Evolutionary conservation across 345 rosid species (phyloP), one percentile per base, ranked within the genome.

Genomic region (Salix dunnii): DNA sequence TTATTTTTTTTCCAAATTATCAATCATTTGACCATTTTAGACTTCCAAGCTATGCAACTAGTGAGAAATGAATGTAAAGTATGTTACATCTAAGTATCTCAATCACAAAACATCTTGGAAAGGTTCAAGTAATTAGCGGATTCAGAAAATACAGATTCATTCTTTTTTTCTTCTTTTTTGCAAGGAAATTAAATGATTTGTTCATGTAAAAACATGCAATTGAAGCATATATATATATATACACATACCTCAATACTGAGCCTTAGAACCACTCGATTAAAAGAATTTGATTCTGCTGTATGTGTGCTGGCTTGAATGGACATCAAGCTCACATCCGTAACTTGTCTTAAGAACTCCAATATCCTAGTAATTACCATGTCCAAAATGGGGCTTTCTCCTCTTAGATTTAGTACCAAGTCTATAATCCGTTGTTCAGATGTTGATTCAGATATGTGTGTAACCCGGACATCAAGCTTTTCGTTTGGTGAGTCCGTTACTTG

Each of bases 291-390:
- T 40, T 77, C 84, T n/a, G 58, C 40, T 30, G 43, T 33, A 42
- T 33, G 81, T 42, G 89, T 79, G 73, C 69, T 79, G 78, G 92
- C 88, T 53, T 91, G 88, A 23, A 89, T 73, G 77, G 94, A 86
- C 70, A 87, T 38, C 81, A 90, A 70, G 78, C 82, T 88, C 66
- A 88, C 85, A 80, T 86, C 84, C 48, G 70, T 74, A 69, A 73
- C 81, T 71, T 72, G 87, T 77, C 84, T 91, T 85, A 92, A 74
- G 85, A 94, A 90, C 75, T 94, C 91, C 3, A 94, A 80, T 40
- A 94, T 78, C 20, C 83, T 46, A 1, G 17, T 83, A 80, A 88
- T 86, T 53, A 84, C 79, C 82, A 88, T 25, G 36, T 86, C 87
- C 42, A 63, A 46, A 2, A 79, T 68, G 33, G 81, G 27, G 61